phyloP scores from a whole-genome alignment of 768 basidiomycete genomes.

The Leccinum rimulosum region DNA sequence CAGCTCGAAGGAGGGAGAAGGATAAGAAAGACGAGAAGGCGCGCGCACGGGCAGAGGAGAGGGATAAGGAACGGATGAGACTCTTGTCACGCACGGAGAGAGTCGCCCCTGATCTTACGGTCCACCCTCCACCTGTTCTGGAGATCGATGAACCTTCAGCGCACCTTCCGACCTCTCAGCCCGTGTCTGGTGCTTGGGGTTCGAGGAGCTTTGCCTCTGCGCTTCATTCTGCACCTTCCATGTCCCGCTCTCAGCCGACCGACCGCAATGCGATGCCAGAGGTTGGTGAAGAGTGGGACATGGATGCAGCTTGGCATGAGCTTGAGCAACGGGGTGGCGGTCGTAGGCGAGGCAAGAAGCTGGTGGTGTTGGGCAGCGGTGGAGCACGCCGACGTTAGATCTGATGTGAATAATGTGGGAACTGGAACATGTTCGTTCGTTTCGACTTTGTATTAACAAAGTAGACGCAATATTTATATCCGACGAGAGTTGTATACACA shows the following conservation, averaged over 20 bases:
- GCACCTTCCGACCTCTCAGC: conserved; percentile 9
- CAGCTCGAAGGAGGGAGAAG: conserved; percentile 75
- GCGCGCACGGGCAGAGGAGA: conserved; percentile 71
- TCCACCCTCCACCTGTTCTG: conserved; percentile 5
- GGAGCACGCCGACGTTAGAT: conserved; percentile 47
- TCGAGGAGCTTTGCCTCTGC: conserved; percentile 80
- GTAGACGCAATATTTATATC: conserved; percentile 8
- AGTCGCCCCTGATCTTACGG: conserved; percentile 3
- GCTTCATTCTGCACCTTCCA: conserved; percentile 47
- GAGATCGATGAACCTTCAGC: conserved; percentile 16
- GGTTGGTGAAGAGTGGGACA: conserved; percentile 67
- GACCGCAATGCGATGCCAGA: conserved; percentile 28
- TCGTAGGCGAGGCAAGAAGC: conserved; percentile 58
- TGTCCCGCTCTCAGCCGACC: conserved; percentile 44
- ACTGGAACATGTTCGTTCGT: background rate
- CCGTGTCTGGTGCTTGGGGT: conserved; percentile 67
- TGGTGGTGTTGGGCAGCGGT: conserved; percentile 73
- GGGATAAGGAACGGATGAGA: conserved; percentile 57
- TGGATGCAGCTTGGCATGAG: conserved; percentile 81
- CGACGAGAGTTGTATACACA: background rate
- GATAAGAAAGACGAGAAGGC: conserved; percentile 86
- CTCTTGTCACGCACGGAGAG: conserved; percentile 23
- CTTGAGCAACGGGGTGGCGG: conserved; percentile 57
- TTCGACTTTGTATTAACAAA: conserved; percentile 13
- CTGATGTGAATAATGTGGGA: background rate